These are phyloP conservation scores for Talaromyces borbonicus DNA, from an alignment of 495 filamentous ascomycete genomes.

Conservation along the genomic window DNA sequence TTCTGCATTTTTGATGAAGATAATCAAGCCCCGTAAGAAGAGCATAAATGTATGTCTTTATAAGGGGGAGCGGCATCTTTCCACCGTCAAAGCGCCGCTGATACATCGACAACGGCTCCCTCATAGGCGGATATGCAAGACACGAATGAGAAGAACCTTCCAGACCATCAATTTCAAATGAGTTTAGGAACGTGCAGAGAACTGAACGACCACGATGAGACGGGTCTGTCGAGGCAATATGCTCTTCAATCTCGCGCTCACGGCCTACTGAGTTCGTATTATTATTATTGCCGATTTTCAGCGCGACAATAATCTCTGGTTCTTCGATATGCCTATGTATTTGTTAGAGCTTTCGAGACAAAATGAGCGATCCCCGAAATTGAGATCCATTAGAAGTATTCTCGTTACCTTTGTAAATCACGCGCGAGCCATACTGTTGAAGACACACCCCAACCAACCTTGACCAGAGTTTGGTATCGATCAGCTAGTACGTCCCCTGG, in stretches of 20 bases:
- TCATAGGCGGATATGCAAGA: constrained; percentile 23
- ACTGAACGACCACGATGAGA: constrained; percentile 17
- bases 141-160: constrained; percentile 16
- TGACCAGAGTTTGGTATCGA: constrained; percentile 33
- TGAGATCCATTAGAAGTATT: constrained; percentile 12
- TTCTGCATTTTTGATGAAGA: constrained; percentile 25
- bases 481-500: constrained; percentile 29
- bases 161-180: constrained; percentile 19
- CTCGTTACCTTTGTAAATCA: constrained; percentile 21
- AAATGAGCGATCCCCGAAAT: no score
- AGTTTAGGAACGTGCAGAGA: constrained; percentile 20
- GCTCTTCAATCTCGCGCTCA: constrained; percentile 16
- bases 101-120: constrained; percentile 23
- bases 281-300: constrained; percentile 32
- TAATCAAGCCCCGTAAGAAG: constrained; percentile 29
- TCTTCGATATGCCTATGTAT: constrained; percentile 21
- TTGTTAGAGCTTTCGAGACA: constrained; percentile 25
- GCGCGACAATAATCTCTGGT: constrained; percentile 27
- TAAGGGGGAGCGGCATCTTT: constrained; percentile 13
- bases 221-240: constrained; percentile 14
- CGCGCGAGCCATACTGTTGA: constrained; percentile 39
- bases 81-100: constrained; percentile 15
- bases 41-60: constrained; percentile 19
- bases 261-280: no score
- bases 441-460: constrained; percentile 35